Conservation (phyloP, 2,329 filamentous ascomycete genomes). For the Orbilia oligospora region DNA sequence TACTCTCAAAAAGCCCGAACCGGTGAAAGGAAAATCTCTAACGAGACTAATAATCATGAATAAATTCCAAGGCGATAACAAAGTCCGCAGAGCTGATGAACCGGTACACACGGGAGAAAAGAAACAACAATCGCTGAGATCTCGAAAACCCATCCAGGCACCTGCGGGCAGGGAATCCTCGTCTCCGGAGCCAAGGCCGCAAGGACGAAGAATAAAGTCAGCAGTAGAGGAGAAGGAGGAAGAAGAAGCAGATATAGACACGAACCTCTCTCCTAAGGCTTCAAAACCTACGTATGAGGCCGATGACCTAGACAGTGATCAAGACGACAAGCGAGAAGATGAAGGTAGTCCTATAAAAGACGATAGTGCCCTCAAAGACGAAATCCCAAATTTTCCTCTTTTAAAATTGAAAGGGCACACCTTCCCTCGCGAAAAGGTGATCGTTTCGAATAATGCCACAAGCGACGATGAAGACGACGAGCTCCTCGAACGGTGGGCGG, state of each 20-base stretch:
- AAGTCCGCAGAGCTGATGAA: too few species aligned
- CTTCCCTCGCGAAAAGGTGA: background rate
- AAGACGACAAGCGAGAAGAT: background rate
- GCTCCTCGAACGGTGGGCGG: constrained; percentile 5
- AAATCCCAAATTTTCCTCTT: background rate
- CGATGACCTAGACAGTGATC: background rate
- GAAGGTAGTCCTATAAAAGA: background rate
- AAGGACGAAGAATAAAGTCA: background rate
- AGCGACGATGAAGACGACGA: background rate
- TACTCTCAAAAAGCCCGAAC: background rate
- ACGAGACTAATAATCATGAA: background rate
- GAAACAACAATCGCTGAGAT: background rate
- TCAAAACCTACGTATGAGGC: background rate
- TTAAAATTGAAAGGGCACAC: background rate
- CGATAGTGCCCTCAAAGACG: too few species aligned
- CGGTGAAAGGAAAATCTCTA: background rate
- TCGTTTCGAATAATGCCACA: background rate
- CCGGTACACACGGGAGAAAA: background rate
- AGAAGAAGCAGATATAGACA: background rate
- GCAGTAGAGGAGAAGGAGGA: too few species aligned
- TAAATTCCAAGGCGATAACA: background rate
- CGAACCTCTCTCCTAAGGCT: background rate
- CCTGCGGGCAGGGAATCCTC: background rate
- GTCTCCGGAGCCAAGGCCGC: background rate
- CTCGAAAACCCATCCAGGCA: background rate